Evolutionary conservation across 371 early-diverging fungal species (phyloP).

Genomic region (Actinomucor elegans): DNA sequence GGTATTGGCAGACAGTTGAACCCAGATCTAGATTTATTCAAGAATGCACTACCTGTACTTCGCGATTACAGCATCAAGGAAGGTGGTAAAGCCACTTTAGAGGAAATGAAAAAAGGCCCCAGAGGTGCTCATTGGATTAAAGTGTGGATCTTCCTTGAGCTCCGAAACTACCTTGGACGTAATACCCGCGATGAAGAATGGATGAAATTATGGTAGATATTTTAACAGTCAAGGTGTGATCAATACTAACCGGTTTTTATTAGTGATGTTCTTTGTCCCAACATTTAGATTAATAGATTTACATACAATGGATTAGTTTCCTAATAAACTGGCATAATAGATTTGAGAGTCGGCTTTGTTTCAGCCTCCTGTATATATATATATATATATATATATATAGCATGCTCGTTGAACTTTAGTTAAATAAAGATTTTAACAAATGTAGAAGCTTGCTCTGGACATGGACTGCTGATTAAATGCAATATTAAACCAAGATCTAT

Average conservation of each 20-base stretch:
- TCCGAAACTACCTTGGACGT: slow-evolving; percentile 62
- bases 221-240: not conserved
- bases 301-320: no score
- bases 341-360: no score
- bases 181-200: slow-evolving; percentile 48
- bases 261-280: slow-evolving; percentile 30
- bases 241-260: not conserved
- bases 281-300: slow-evolving; percentile 1
- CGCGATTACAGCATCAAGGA: slow-evolving; percentile 66
- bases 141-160: slow-evolving; percentile 79
- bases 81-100: slow-evolving; percentile 52
- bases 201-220: slow-evolving; percentile 41
- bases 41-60: slow-evolving; percentile 77
- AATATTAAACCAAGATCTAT: no score
- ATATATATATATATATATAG: no score
- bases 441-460: no score
- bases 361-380: no score
- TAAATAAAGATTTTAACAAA: no score
- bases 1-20: slow-evolving; percentile 91
- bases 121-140: slow-evolving; percentile 62
- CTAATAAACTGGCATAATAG: not conserved
- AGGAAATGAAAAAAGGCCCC: slow-evolving; percentile 53
- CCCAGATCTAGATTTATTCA: slow-evolving; percentile 89
- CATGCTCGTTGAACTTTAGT: no score
- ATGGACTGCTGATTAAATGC: no score